Evolutionary conservation across 2,329 filamentous ascomycete species (phyloP), one percentile per base, ranked within the genome.

Genomic region (Annulohypoxylon truncatum): DNA sequence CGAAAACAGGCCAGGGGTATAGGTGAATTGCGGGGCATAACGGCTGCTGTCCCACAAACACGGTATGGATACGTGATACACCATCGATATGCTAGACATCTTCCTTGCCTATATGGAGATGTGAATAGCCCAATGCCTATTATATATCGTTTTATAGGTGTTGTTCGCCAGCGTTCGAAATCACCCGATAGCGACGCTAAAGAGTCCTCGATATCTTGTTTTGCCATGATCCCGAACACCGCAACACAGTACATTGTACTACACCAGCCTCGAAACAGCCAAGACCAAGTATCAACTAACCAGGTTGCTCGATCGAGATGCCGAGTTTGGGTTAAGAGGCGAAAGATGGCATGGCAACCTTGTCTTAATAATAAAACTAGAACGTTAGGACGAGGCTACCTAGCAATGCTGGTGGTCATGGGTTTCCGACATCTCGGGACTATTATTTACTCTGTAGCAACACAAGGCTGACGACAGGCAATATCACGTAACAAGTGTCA

Each of bases 21-120:
- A 58, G 26, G 51, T 57, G 38, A 57, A 48, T 47, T 63, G 67
- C 64, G 67, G 67, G 67, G 64, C 58, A 52, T 57, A 40, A 61
- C 53, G 58, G 61, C 50, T 50, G 53, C 18, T 56, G 35, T 51
- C 38, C 53, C 55, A 66, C 58, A 42, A 55, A 63, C 42, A 38
- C 24, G 38, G 22, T 53, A 46, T 13, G 50, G 38, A 66, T 61
- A 44, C 38, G 47, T 53, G 18, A 52, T 56, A 66, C 61, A 61
- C 58, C 42, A 67, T 59, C 58, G 22, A 53, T 57, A 66, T 68
- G 66, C 58, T 40, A 67, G 61, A 61, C 59, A 69, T 67, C 60
- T 64, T 60, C 61, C 67, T 51, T 62, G 64, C 24, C 48, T 48
- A 48, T 48, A 28, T 15, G 22, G 24, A 54, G 54, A 63, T 59